Evolutionary conservation across 2,329 filamentous ascomycete species (phyloP), one percentile per base, ranked within the genome.

Genomic region (Venturia carpophila): DNA sequence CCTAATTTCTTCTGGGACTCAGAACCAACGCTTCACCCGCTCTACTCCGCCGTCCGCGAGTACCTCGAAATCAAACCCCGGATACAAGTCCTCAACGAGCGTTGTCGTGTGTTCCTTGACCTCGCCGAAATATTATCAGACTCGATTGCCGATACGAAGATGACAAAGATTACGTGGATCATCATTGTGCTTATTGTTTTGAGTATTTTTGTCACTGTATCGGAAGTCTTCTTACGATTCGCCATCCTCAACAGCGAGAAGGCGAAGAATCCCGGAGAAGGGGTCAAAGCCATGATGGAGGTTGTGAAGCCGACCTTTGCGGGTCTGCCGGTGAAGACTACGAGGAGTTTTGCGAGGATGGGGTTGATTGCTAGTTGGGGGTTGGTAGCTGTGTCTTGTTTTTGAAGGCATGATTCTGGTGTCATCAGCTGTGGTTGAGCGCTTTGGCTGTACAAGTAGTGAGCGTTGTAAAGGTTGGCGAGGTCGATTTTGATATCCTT

Each of bases 1-100:
- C 93, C 93, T 67, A 95, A 93, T 74, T 97, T 97, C 82, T 96
- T 97, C 82, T 99, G 94, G 94, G 92, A 97, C 75, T 90, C 90
- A 13, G 94, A 99, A 74, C 94, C 94, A 21, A 97, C 91, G 0
- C 83, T 99, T 0, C 91, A 97, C 74, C 94, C 94, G 0, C 86
- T 99, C 37, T 99, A 99, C 79, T 87, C 86, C 66, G 94, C 92
- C 67, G 91, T 97, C 62, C 90, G 94, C 71, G 94, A 97, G 75
- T 99, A 99, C 73, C 88, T 99, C 67, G 94, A 99, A 73, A 97
- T 99, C 75, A 93, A 96, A 72, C 91, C 89, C 9, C 91, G 94
- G 64, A 96, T 96, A 74, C 91, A 95, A 76, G 92, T 97, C 30
- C 87, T 99, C 69, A 99, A 99, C 76, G 94, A 97, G 78, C 88